Conservation (phyloP, 2,329 filamentous ascomycete genomes). For the Diaporthe citrichinensis region DNA sequence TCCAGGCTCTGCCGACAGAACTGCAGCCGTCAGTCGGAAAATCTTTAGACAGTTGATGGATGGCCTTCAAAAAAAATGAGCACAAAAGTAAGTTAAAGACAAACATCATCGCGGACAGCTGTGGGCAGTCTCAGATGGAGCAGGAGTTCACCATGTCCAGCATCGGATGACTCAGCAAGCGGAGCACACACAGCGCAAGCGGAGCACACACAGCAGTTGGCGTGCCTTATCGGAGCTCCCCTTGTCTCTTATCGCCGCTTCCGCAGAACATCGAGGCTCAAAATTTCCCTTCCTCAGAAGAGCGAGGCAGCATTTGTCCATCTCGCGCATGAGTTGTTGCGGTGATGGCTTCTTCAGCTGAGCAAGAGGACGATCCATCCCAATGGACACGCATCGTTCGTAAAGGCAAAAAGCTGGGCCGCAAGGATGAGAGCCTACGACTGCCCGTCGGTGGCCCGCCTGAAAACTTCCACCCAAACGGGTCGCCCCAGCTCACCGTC, state of each 20-base stretch:
- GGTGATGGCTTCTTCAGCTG: slow-evolving; percentile 6
- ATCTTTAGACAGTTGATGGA: neutral
- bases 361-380: slow-evolving; percentile 10
- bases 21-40: neutral
- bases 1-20: neutral
- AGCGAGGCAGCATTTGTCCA: no score
- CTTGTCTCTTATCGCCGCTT: slow-evolving; percentile 16
- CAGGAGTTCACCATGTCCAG: neutral
- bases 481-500: slow-evolving; percentile 24
- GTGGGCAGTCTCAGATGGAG: neutral
- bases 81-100: no score
- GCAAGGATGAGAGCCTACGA: neutral
- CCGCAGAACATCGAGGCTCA: neutral
- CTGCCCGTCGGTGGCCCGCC: slow-evolving; percentile 30
- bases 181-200: neutral
- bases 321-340: neutral
- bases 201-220: neutral
- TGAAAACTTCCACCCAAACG: slow-evolving; percentile 39
- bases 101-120: neutral
- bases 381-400: slow-evolving; percentile 39
- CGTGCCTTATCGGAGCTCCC: slow-evolving; percentile 19
- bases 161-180: neutral
- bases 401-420: slow-evolving; percentile 35
- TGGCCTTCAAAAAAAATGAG: neutral
- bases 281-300: neutral